These are phyloP conservation scores for Ganoderma lucidum DNA, from an alignment of 1,284 basidiomycete species.

Conservation along the genomic window DNA sequence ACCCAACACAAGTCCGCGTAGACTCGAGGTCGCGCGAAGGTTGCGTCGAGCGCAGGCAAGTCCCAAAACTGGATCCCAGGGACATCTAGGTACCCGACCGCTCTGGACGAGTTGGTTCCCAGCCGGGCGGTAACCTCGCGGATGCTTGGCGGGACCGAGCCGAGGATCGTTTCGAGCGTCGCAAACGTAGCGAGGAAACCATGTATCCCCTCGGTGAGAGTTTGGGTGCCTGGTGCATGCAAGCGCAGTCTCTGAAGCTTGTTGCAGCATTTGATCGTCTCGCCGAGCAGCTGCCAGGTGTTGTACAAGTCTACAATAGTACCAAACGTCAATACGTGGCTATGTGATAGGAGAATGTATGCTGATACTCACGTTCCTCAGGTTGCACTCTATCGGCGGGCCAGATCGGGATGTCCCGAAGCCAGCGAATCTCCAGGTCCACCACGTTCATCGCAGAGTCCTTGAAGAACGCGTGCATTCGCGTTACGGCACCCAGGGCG, in stretches of 20 bases:
- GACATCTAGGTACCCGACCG: neutral
- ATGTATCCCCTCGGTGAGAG: neutral
- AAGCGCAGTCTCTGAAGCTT: slow-evolving; percentile 4
- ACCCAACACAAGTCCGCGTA: neutral
- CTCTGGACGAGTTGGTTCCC: neutral
- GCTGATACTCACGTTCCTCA: neutral
- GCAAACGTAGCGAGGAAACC: slow-evolving; percentile 2
- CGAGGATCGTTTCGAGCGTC: neutral
- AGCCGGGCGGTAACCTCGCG: slow-evolving; percentile 1
- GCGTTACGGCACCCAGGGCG: slow-evolving; percentile 1
- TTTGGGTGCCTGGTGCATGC: neutral
- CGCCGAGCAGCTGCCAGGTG: slow-evolving; percentile 4
- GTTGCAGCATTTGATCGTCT: neutral
- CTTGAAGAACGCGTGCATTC: neutral
- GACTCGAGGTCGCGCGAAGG: neutral
- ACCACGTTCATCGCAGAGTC: slow-evolving; percentile 3
- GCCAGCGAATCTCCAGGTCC: slow-evolving; percentile 7
- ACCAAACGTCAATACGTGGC: neutral
- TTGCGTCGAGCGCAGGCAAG: slow-evolving; percentile 1
- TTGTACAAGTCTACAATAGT: neutral
- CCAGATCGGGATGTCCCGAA: neutral
- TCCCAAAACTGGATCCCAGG: neutral
- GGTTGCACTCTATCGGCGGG: neutral
- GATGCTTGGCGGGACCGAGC: neutral
- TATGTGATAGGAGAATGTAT: neutral